Percentiles rank a stretch among this genome's conserved stretches.
These are phyloP conservation scores for Skeletonema potamos DNA, from an alignment of 108 stramenopile species.

Conservation along the genomic window DNA sequence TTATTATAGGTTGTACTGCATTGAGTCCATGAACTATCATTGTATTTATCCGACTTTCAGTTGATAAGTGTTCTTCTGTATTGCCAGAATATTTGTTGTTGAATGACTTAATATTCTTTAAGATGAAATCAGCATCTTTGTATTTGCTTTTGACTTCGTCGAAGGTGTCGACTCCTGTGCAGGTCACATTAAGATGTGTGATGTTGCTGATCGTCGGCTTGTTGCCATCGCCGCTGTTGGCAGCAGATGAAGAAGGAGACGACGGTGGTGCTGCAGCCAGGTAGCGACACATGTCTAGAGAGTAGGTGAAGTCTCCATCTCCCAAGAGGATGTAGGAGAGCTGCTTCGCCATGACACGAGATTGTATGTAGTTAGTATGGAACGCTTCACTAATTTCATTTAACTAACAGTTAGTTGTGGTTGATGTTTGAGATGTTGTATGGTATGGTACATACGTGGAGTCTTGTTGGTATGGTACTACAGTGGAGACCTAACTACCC, in stretches of 20 bases:
- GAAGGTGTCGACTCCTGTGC: constrained; percentile 69
- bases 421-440: too few relatives aligned
- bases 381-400: too few relatives aligned
- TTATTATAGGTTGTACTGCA: constrained; percentile 42
- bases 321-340: constrained; percentile 53
- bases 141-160: constrained; percentile 38
- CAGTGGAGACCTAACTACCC: too few relatives aligned
- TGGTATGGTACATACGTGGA: too few relatives aligned
- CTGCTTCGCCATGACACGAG: not conserved
- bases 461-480: too few relatives aligned
- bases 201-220: not conserved
- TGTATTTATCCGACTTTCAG: not conserved
- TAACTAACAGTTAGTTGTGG: too few relatives aligned
- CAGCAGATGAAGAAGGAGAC: not conserved
- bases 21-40: constrained; percentile 61
- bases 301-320: constrained; percentile 89
- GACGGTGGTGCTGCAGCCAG: constrained; percentile 18
- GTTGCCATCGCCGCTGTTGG: not conserved
- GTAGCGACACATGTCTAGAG: constrained; percentile 70
- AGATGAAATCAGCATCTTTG: constrained; percentile 49
- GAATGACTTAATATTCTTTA: constrained; percentile 44
- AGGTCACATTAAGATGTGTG: constrained; percentile 29
- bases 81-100: not conserved
- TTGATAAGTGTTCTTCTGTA: not conserved
- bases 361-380: too few relatives aligned